These are phyloP conservation scores for Lotmaria passim DNA, from an alignment of 208 protist genomes.

Conservation along the genomic window DNA sequence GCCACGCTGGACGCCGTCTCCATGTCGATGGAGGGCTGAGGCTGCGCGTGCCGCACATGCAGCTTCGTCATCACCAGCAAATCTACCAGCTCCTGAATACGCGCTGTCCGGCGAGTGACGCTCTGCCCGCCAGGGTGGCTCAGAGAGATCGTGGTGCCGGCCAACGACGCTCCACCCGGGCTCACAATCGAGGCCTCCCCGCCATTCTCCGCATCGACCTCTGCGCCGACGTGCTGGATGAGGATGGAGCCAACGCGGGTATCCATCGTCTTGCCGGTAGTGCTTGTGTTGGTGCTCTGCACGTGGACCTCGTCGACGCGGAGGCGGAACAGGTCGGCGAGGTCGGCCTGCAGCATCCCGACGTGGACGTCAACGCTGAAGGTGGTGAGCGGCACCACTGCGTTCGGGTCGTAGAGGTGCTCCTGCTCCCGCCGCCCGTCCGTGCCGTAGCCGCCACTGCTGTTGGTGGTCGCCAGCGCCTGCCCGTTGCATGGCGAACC, in stretches of 20 bases:
- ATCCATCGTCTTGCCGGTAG: conserved; percentile 18
- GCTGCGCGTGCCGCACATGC: conserved; percentile 24
- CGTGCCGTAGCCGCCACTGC: conserved; percentile 3
- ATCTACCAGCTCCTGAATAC: conserved; percentile 49
- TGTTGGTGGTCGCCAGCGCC: not conserved
- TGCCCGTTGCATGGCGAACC: conserved; percentile 6
- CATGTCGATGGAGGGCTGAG: conserved; percentile 32
- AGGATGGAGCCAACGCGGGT: conserved; percentile 18
- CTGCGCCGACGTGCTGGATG: conserved; percentile 52
- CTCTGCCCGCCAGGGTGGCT: not conserved
- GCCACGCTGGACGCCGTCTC: conserved; percentile 35
- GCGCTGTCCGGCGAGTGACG: conserved; percentile 6
- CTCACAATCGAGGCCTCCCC: not conserved
- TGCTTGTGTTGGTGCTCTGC: conserved; percentile 27
- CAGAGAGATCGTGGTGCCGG: not conserved
- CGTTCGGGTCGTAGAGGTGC: conserved; percentile 18
- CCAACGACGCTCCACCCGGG: not conserved
- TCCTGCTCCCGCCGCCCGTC: conserved; percentile 1
- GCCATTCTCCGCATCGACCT: conserved; percentile 31
- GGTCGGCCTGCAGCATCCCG: conserved; percentile 38
- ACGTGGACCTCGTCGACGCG: conserved; percentile 30
- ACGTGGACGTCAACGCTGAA: conserved; percentile 30
- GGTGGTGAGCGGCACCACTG: conserved; percentile 2
- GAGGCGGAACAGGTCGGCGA: conserved; percentile 47
- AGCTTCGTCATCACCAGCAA: conserved; percentile 33